Conservation (phyloP, 1,284 basidiomycete species). For the Rhodotorula sp. region DNA sequence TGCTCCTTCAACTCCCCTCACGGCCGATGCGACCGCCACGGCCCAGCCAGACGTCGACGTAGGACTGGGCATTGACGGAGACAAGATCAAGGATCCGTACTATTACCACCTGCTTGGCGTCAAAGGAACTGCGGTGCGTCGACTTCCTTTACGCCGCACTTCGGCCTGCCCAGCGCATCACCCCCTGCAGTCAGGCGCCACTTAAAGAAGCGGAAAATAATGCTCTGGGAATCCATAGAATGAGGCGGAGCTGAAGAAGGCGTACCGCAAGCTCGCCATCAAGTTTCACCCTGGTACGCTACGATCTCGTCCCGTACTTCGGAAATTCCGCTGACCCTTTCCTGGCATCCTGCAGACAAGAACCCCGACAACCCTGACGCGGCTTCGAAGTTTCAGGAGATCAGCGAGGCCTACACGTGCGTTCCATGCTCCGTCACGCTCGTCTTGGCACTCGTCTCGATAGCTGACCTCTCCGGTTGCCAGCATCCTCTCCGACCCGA, state of each 20-base stretch:
- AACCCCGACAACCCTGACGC: slow-evolving; percentile 56
- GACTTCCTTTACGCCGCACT: no score
- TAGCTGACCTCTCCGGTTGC: slow-evolving; percentile 15
- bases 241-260: slow-evolving; percentile 57
- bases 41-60: slow-evolving; percentile 15
- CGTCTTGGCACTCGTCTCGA: slow-evolving; percentile 30
- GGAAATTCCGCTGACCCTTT: neutral
- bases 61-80: slow-evolving; percentile 18
- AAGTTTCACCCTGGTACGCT: slow-evolving; percentile 60
- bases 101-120: slow-evolving; percentile 29
- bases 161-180: no score
- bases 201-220: no score
- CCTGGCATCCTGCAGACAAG: slow-evolving; percentile 60
- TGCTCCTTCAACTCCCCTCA: neutral
- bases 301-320: neutral
- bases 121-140: slow-evolving; percentile 7
- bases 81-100: slow-evolving; percentile 14
- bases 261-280: slow-evolving; percentile 92
- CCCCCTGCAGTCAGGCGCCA: no score
- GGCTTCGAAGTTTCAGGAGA: slow-evolving; percentile 77
- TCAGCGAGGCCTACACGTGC: slow-evolving; percentile 60
- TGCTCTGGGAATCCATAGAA: neutral
- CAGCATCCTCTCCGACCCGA: slow-evolving; percentile 55
- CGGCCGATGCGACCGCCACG: neutral
- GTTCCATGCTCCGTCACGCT: neutral